phyloP scores from a whole-genome alignment of 2,329 filamentous ascomycete species.

The Diaporthe eres region DNA sequence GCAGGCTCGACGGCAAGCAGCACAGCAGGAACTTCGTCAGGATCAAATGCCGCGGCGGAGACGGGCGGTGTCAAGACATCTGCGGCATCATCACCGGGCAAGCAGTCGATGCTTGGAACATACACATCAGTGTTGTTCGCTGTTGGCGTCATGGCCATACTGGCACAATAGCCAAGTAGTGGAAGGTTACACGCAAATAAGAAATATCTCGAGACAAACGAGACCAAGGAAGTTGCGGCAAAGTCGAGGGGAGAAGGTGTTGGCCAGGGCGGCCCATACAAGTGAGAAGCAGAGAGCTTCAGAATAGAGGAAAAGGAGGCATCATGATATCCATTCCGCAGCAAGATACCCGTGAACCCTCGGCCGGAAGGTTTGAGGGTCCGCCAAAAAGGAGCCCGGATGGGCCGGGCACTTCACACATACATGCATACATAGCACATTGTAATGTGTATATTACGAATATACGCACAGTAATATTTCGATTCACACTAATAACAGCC shows the following conservation, averaged over 20 bases:
- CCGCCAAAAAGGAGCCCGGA: constrained; percentile 1
- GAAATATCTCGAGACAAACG: background rate
- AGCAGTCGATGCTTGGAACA: constrained; percentile 44
- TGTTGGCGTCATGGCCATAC: constrained; percentile 45
- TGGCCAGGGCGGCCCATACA: background rate
- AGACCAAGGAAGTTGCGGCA: background rate
- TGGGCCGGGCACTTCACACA: constrained; percentile 2
- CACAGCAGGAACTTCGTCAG: constrained; percentile 26
- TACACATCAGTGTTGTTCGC: constrained; percentile 45
- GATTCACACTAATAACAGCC: constrained; percentile 14
- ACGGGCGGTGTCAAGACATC: constrained; percentile 46
- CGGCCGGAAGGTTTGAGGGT: constrained; percentile 29
- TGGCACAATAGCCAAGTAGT: constrained; percentile 41
- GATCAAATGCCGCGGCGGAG: constrained; percentile 45
- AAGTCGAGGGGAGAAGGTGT: background rate
- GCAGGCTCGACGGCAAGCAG: constrained; percentile 18
- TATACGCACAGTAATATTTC: constrained; percentile 35
- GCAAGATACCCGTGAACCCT: constrained; percentile 39
- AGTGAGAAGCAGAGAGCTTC: background rate
- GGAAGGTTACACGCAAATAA: background rate
- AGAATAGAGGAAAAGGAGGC: constrained; percentile 4
- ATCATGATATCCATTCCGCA: constrained; percentile 34
- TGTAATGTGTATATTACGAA: constrained; percentile 41
- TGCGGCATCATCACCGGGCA: constrained; percentile 45
- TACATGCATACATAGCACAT: constrained; percentile 40